phyloP scores from a whole-genome alignment of 768 basidiomycete species.

The Hypsizygus marmoreus region DNA sequence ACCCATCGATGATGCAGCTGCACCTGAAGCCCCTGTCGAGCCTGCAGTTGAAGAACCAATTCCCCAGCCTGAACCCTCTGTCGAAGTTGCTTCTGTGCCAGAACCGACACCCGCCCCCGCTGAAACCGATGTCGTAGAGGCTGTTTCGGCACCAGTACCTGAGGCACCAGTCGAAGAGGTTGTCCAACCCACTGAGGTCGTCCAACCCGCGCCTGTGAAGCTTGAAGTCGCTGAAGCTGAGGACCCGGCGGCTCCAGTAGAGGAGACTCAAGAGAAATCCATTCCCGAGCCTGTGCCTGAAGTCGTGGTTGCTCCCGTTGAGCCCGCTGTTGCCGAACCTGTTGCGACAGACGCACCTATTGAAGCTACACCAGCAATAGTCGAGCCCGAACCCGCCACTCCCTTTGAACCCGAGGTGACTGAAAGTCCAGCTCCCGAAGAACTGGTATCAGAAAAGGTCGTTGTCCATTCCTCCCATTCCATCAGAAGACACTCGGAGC shows the following conservation, averaged over 20 bases:
- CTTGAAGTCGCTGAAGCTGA: conserved; percentile 1
- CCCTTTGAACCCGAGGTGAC: conserved; percentile 1
- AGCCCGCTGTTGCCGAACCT: not conserved
- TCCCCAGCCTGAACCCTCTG: not conserved
- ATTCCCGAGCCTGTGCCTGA: not conserved
- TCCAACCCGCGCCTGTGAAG: too few species aligned
- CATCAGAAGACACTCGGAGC: conserved; percentile 6
- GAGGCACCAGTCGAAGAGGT: conserved; percentile 9
- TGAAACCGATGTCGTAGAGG: too few species aligned
- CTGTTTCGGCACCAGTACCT: too few species aligned
- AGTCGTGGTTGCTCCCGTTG: not conserved
- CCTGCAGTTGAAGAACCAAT: not conserved
- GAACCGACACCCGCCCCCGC: too few species aligned
- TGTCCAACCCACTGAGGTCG: conserved; percentile 1
- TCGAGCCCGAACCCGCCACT: conserved; percentile 9
- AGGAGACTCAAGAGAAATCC: not conserved
- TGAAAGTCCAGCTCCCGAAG: conserved; percentile 15
- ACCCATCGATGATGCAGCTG: conserved; percentile 15
- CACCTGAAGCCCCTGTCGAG: conserved; percentile 2
- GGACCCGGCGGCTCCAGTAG: too few species aligned
- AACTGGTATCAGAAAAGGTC: conserved; percentile 1
- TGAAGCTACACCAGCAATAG: not conserved
- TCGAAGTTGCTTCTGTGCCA: conserved; percentile 12
- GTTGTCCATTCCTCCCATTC: not conserved
- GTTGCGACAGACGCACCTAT: conserved; percentile 3